Evolutionary conservation across 345 rosid genomes (phyloP).

Genomic region (Syzygium oleosum): DNA sequence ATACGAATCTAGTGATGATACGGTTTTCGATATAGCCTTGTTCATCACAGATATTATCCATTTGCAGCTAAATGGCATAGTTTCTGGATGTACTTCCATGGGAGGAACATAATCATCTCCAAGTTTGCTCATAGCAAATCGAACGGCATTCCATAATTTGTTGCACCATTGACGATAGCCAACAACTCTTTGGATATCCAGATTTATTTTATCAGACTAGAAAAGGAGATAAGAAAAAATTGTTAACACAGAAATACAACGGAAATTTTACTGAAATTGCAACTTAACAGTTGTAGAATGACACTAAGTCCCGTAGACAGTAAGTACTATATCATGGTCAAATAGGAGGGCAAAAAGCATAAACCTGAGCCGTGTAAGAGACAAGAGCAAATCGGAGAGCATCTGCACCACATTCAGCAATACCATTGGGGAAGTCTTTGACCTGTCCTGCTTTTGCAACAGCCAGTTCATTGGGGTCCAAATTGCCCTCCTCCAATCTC

Average conservation of each 20-base stretch:
- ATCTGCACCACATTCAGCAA: constrained; percentile 94
- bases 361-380: constrained; percentile 92
- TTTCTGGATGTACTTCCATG: constrained; percentile 19
- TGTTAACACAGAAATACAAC: not conserved
- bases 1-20: constrained; percentile 43
- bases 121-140: constrained; percentile 91
- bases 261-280: not conserved
- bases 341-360: not conserved
- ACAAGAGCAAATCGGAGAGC: constrained; percentile 98
- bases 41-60: constrained; percentile 87
- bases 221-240: constrained; percentile 4
- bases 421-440: constrained; percentile 84
- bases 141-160: constrained; percentile 95
- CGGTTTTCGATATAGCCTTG: constrained; percentile 58
- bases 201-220: constrained; percentile 91
- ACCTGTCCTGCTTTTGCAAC: constrained; percentile 77
- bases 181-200: constrained; percentile 90
- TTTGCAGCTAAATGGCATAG: constrained; percentile 73
- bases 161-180: constrained; percentile 99
- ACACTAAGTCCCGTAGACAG: not conserved
- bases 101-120: constrained; percentile 61
- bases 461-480: constrained; percentile 61
- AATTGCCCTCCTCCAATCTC: constrained; percentile 76
- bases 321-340: not conserved
- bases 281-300: not conserved